Evolutionary conservation across 192 early-diverging fungal genomes (phyloP).

Genomic region (Podila epigama): DNA sequence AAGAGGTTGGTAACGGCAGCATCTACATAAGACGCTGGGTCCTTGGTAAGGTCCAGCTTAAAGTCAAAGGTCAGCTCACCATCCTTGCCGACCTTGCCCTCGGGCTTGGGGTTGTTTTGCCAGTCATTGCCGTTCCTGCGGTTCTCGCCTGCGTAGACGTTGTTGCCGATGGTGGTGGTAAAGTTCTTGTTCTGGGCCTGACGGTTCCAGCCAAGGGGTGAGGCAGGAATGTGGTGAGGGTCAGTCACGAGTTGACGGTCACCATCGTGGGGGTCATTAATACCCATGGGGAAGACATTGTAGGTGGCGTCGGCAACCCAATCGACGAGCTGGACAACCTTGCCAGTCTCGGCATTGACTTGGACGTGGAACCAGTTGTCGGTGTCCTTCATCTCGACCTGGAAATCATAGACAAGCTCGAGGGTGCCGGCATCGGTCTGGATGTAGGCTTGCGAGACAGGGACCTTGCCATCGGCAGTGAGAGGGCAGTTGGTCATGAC

Average conservation of each 20-base stretch:
- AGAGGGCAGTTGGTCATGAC: constrained; percentile 60
- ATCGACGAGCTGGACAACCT: constrained; percentile 78
- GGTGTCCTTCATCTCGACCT: constrained; percentile 74
- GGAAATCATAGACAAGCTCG: constrained; percentile 83
- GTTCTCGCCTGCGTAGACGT: constrained; percentile 91
- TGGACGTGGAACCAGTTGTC: constrained; percentile 83
- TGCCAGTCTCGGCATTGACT: constrained; percentile 65
- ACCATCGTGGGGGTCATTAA: constrained; percentile 81
- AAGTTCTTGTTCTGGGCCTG: constrained; percentile 62
- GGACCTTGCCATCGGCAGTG: constrained; percentile 59
- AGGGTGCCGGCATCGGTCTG: constrained; percentile 63
- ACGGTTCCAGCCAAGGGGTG: constrained; percentile 81
- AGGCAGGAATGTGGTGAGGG: constrained; percentile 62
- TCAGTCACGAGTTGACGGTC: constrained; percentile 59
- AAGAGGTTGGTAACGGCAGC: constrained; percentile 88
- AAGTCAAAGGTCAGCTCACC: constrained; percentile 77
- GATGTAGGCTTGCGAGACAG: constrained; percentile 70
- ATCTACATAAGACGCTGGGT: constrained; percentile 78
- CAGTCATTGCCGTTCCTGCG: constrained; percentile 74
- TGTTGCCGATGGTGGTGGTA: constrained; percentile 87
- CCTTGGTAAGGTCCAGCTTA: constrained; percentile 64
- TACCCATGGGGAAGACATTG: constrained; percentile 82
- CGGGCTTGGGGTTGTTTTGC: constrained; percentile 81
- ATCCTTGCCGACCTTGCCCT: constrained; percentile 53
- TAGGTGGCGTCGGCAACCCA: constrained; percentile 84